Conservation (phyloP, 345 rosid species). For the Tarenaya hassleriana region DNA sequence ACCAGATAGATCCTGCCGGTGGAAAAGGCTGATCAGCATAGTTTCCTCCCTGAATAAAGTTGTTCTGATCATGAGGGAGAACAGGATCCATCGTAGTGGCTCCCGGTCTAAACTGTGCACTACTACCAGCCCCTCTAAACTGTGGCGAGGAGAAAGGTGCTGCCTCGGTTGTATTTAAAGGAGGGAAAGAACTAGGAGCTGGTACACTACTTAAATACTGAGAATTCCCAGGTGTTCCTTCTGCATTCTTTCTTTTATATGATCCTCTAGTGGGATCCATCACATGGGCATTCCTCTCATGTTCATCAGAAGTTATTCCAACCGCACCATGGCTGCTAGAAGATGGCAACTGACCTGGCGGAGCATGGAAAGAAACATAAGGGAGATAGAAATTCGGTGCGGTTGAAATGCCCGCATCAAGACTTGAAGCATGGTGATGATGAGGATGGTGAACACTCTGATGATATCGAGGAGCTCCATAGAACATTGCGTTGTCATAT, state of each 20-base stretch:
- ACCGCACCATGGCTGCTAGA: slow-evolving; percentile 36
- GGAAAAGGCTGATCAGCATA: slow-evolving; percentile 55
- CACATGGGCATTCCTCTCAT: slow-evolving; percentile 41
- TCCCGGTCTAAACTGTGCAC: slow-evolving; percentile 52
- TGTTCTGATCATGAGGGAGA: too few species aligned
- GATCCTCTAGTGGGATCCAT: slow-evolving; percentile 33
- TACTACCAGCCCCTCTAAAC: slow-evolving; percentile 32
- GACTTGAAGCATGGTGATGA: slow-evolving; percentile 37
- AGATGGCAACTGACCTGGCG: slow-evolving; percentile 39
- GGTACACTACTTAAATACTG: slow-evolving; percentile 40
- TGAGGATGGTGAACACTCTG: neutral
- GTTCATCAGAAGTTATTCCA: slow-evolving; percentile 50
- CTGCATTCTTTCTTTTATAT: slow-evolving; percentile 64
- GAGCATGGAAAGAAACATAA: slow-evolving; percentile 33
- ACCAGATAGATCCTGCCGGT: slow-evolving; percentile 39
- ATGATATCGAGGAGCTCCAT: slow-evolving; percentile 42
- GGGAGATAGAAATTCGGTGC: slow-evolving; percentile 45
- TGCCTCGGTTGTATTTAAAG: slow-evolving; percentile 35
- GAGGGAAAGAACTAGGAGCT: slow-evolving; percentile 34
- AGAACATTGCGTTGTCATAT: slow-evolving; percentile 40
- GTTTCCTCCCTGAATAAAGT: too few species aligned
- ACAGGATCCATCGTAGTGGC: slow-evolving; percentile 46
- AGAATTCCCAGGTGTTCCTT: slow-evolving; percentile 41
- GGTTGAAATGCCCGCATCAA: slow-evolving; percentile 43
- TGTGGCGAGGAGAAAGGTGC: slow-evolving; percentile 40